Conservation (phyloP, 108 stramenopile species). For the Pseudonitzschia pungens region DNA sequence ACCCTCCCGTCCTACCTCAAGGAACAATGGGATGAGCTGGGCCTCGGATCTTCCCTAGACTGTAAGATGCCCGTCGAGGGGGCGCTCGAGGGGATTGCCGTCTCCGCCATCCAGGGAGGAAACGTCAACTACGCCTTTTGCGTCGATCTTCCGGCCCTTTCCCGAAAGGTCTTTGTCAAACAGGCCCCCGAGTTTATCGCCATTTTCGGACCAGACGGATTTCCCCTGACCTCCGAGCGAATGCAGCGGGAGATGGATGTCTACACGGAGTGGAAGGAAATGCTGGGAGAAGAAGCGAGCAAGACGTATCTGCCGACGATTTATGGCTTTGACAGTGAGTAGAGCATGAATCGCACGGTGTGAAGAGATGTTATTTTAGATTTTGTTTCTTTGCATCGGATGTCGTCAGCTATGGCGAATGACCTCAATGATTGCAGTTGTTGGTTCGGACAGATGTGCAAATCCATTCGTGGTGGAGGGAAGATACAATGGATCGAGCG, state of each 20-base stretch:
- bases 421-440: no score
- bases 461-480: no score
- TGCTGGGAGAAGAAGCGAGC: conserved; percentile 47
- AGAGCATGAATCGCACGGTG: background rate
- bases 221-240: conserved; percentile 65
- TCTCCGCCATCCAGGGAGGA: conserved; percentile 67
- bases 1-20: conserved; percentile 60
- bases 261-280: conserved; percentile 55
- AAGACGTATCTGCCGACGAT: conserved; percentile 60
- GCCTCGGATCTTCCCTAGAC: background rate
- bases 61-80: background rate
- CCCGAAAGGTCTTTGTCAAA: conserved; percentile 67
- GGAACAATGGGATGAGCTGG: conserved; percentile 38
- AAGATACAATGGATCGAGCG: no score
- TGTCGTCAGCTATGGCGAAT: no score
- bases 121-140: conserved; percentile 88
- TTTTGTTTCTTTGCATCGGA: no score
- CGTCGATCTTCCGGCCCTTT: conserved; percentile 31
- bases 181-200: conserved; percentile 85
- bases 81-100: conserved; percentile 28
- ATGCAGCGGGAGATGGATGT: conserved; percentile 71
- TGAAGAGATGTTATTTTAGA: no score
- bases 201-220: conserved; percentile 75
- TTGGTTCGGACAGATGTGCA: no score
- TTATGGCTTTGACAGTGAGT: conserved; percentile 69